Percentiles rank a stretch among this genome's conserved stretches.
These are phyloP conservation scores for Xylaria arbuscula DNA, from an alignment of 2,329 filamentous ascomycete genomes.

Conservation along the genomic window DNA sequence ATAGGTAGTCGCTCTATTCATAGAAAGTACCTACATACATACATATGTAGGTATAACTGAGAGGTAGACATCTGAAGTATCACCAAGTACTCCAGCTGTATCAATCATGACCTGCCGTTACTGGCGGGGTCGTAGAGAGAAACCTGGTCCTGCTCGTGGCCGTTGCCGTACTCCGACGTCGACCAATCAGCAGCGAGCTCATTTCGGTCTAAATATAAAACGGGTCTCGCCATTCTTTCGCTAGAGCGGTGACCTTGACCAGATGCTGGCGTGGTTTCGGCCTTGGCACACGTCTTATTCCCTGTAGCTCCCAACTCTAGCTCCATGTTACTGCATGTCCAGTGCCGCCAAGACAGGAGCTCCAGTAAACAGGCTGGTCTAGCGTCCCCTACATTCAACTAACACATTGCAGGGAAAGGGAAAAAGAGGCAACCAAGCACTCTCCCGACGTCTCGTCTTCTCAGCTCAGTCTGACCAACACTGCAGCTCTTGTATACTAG, in stretches of 20 bases:
- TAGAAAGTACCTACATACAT: neutral
- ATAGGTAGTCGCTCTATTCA: neutral
- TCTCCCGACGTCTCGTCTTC: conserved; percentile 22
- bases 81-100: neutral
- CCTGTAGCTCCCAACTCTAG: conserved; percentile 25
- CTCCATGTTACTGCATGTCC: conserved; percentile 31
- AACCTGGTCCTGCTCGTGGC: neutral
- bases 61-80: too few relatives aligned
- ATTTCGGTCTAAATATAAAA: conserved; percentile 31
- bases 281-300: conserved; percentile 47
- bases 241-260: conserved; percentile 11
- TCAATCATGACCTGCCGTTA: too few relatives aligned
- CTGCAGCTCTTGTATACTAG: neutral
- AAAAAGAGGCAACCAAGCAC: conserved; percentile 30
- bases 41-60: too few relatives aligned
- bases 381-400: neutral
- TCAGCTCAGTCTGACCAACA: conserved; percentile 35
- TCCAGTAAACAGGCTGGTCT: conserved; percentile 15
- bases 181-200: conserved; percentile 14
- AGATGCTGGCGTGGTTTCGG: conserved; percentile 18
- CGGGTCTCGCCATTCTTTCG: conserved; percentile 23
- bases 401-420: neutral
- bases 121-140: too few relatives aligned
- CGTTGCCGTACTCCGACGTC: conserved; percentile 22
- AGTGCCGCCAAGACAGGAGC: conserved; percentile 26